These are phyloP conservation scores for Antitrichia curtipendula DNA, from an alignment of 225 moss, liverwort and hornwort species.

Conservation along the genomic window DNA sequence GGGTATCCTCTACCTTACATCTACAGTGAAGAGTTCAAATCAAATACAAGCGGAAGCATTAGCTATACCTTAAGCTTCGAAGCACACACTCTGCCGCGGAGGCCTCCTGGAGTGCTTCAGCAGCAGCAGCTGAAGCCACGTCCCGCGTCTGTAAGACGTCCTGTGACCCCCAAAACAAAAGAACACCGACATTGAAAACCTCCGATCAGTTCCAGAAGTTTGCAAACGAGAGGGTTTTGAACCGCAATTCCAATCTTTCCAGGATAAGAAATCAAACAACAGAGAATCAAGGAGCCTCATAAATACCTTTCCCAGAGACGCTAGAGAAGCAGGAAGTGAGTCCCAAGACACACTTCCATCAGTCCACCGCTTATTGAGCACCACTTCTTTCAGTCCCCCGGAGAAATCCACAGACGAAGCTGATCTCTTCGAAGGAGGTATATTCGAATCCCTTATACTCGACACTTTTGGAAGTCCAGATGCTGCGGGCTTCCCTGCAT, in stretches of 20 bases:
- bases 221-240: neutral
- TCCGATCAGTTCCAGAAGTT: neutral
- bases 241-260: neutral
- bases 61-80: slow-evolving; percentile 67
- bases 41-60: neutral
- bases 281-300: neutral
- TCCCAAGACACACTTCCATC: slow-evolving; percentile 93
- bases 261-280: neutral
- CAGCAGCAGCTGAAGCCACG: slow-evolving; percentile 70
- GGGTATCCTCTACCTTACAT: neutral
- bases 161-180: slow-evolving; percentile 4
- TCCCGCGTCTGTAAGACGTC: slow-evolving; percentile 74
- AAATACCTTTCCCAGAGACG: slow-evolving; percentile 71
- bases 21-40: neutral
- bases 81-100: slow-evolving; percentile 81
- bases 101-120: slow-evolving; percentile 91
- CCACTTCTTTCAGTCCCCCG: slow-evolving; percentile 23
- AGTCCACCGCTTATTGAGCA: slow-evolving; percentile 76
- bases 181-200: neutral
- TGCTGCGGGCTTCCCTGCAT: slow-evolving; percentile 33
- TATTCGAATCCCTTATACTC: slow-evolving; percentile 18
- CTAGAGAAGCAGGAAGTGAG: slow-evolving; percentile 42
- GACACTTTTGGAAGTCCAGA: slow-evolving; percentile 12
- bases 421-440: slow-evolving; percentile 16
- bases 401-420: slow-evolving; percentile 6